These are phyloP conservation scores for Lipomyces spencermartinsiae DNA, from an alignment of 805 yeast genomes.

Conservation along the genomic window DNA sequence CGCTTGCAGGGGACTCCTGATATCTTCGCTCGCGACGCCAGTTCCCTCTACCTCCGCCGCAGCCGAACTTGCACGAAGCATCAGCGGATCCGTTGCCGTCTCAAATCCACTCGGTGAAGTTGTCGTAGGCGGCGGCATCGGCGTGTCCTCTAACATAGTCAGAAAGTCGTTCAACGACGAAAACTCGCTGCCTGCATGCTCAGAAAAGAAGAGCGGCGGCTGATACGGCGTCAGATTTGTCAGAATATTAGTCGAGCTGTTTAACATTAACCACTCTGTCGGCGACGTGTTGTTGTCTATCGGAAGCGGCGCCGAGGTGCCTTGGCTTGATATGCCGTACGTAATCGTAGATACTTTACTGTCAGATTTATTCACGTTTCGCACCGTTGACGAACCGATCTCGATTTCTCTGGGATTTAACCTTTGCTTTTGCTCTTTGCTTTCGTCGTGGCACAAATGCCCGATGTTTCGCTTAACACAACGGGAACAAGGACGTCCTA, in stretches of 20 bases:
- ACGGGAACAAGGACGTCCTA: conserved; percentile 73
- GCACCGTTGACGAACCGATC: neutral
- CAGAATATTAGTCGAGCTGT: conserved; percentile 18
- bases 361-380: conserved; percentile 1
- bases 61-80: conserved; percentile 7
- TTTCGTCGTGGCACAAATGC: conserved; percentile 80
- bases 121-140: neutral
- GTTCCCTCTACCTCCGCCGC: neutral
- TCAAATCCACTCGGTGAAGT: conserved; percentile 11
- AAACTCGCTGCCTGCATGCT: conserved; percentile 84
- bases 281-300: conserved; percentile 7
- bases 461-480: conserved; percentile 88
- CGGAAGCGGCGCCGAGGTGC: conserved; percentile 25
- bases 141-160: conserved; percentile 80
- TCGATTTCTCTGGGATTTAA: neutral
- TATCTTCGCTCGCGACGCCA: neutral
- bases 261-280: conserved; percentile 28
- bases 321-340: conserved; percentile 24
- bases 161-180: conserved; percentile 87
- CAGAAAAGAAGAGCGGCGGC: conserved; percentile 80
- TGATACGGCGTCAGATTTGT: conserved; percentile 34
- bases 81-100: conserved; percentile 12
- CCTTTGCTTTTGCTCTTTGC: conserved; percentile 10
- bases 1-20: neutral
- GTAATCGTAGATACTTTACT: conserved; percentile 10